Evolutionary conservation across 345 rosid species (phyloP), one percentile per base, ranked within the genome.

Genomic region (Gynandropsis gynandra): DNA sequence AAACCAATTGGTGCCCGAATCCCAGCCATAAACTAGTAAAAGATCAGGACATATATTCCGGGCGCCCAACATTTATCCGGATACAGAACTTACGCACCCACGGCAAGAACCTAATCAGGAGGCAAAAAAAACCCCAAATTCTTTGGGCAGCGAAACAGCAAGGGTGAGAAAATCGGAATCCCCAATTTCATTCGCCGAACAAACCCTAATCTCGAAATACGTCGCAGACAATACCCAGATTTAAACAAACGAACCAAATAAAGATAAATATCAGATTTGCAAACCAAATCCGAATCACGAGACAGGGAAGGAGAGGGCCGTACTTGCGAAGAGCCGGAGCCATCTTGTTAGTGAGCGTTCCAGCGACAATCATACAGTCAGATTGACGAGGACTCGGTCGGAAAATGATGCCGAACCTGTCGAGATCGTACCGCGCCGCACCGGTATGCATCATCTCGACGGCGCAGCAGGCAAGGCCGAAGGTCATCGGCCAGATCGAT

Each of bases 361-460:
- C 98, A 8, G 98, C 98, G 21, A 92, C 98, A 61, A 92, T 80
- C 98, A 92, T 92, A 62, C 93, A 80, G 72, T 92, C 98, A 12
- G 98, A 92, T 61, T 92, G 98, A 1, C 98, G 84, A 38, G 98
- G 98, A 66, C 97, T 92, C 8, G 98, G 98, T 63, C 98, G 72
- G 61, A 92, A 92, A 47, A 92, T 92, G 56, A 92, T 58, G 27
- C 98, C 98, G 47, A 92, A 92, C 10, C 98, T 81, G 29, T 92
- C 98, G 59, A 92, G 80, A 81, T 92, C 98, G 64, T 87, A 92
- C 2, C 98, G 85, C 63, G 98, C 76, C 19, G 97, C 98, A 42
- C 97, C 97, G 46, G 98, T 68, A 74, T 92, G 98, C 98, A 92
- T 92, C 97, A 92, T 92, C 68, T 92, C 98, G 6, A 92, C 97